Percentiles rank a stretch among this genome's conserved stretches.
Conservation (phyloP, 805 yeast genomes). For the Saturnispora gosingensis region DNA sequence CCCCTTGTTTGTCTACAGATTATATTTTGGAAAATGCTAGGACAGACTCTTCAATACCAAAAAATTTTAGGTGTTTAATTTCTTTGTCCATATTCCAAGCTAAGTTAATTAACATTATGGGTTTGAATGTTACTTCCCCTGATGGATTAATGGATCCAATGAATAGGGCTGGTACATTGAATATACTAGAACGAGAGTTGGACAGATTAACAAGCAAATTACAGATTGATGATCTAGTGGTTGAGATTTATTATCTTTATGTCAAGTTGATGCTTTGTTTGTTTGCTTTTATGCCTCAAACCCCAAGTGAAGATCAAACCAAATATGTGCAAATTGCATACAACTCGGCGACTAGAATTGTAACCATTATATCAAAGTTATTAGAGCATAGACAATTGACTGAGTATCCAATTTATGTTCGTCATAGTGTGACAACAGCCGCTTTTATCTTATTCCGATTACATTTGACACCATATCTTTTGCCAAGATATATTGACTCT, state of each 20-base stretch:
- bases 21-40: constrained; percentile 73
- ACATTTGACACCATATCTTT: constrained; percentile 65
- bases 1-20: constrained; percentile 79
- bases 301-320: constrained; percentile 80
- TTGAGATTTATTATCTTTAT: constrained; percentile 72
- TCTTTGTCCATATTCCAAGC: constrained; percentile 76
- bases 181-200: constrained; percentile 70
- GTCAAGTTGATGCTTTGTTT: constrained; percentile 75
- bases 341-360: constrained; percentile 67
- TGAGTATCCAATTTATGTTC: constrained; percentile 76
- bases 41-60: constrained; percentile 55
- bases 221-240: constrained; percentile 54
- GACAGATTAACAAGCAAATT: constrained; percentile 61
- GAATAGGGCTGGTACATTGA: constrained; percentile 70
- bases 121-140: constrained; percentile 72
- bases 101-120: constrained; percentile 77
- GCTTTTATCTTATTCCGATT: constrained; percentile 72
- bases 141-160: constrained; percentile 84
- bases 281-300: constrained; percentile 85
- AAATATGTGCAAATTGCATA: constrained; percentile 77
- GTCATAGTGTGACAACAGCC: constrained; percentile 79
- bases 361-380: constrained; percentile 67
- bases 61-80: constrained; percentile 60
- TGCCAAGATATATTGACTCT: constrained; percentile 72
- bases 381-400: constrained; percentile 61